Conservation (phyloP, 495 filamentous ascomycete species). For the Tuber indicum region DNA sequence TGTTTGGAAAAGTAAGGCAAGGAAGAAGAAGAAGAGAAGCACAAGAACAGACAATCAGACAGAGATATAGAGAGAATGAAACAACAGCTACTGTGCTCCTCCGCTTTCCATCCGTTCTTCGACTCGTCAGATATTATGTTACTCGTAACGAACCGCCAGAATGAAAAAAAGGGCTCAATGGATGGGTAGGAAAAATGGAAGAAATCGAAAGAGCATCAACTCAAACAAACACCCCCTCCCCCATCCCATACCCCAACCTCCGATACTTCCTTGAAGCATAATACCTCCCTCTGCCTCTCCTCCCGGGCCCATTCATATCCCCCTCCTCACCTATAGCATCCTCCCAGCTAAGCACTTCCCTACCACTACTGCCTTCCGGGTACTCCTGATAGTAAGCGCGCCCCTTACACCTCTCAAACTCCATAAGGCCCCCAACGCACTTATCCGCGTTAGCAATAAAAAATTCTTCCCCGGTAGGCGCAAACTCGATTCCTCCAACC, state of each 20-base stretch:
- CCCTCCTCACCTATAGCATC: neutral
- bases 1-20: neutral
- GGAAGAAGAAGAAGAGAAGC: neutral
- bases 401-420: slow-evolving; percentile 59
- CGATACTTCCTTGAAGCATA: slow-evolving; percentile 3
- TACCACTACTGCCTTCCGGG: neutral
- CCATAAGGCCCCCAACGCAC: slow-evolving; percentile 71
- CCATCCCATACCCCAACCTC: slow-evolving; percentile 4
- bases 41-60: neutral
- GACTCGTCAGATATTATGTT: neutral
- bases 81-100: neutral
- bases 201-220: neutral
- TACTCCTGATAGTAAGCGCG: slow-evolving; percentile 38
- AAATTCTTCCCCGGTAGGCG: slow-evolving; percentile 63
- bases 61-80: neutral
- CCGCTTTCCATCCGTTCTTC: neutral
- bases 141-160: neutral
- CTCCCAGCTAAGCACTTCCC: neutral
- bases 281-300: neutral
- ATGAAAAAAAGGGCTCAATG: neutral
- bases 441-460: slow-evolving; percentile 69
- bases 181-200: neutral
- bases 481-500: slow-evolving; percentile 68
- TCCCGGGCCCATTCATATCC: neutral
- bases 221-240: neutral